phyloP scores from a whole-genome alignment of 768 basidiomycete species.

The Rhodosporidiobolus odoratus region DNA sequence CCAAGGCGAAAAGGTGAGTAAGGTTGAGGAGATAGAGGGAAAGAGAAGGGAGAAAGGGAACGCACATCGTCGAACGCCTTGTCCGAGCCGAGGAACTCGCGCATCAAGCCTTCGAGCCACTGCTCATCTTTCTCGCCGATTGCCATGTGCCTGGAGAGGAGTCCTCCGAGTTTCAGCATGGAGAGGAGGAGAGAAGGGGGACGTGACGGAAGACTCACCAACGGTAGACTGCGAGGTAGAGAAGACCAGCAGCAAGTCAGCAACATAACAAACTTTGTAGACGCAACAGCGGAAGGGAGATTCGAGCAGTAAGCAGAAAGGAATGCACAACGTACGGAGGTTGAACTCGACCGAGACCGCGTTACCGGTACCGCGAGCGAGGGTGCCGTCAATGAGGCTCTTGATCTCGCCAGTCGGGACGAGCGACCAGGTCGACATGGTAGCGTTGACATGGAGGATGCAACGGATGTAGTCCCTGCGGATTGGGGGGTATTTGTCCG shows the following conservation, averaged over 20 bases:
- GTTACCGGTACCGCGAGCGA: conserved; percentile 29
- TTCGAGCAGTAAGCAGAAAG: neutral
- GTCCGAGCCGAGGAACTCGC: conserved; percentile 32
- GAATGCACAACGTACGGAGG: conserved; percentile 7
- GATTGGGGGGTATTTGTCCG: neutral
- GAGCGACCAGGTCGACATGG: conserved; percentile 28
- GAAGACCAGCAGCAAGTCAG: neutral
- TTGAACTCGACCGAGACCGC: conserved; percentile 31
- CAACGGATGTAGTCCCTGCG: conserved; percentile 28
- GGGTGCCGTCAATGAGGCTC: neutral
- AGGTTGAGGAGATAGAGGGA: neutral
- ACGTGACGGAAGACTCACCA: neutral
- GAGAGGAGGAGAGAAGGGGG: conserved; percentile 42
- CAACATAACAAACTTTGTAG: too few species aligned
- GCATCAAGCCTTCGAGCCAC: conserved; percentile 52
- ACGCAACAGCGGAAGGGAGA: too few species aligned
- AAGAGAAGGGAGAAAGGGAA: neutral
- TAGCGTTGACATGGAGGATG: conserved; percentile 32
- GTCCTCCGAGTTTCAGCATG: too few species aligned
- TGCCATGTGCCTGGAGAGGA: conserved; percentile 42
- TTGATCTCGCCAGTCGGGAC: conserved; percentile 32
- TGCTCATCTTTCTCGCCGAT: conserved; percentile 45
- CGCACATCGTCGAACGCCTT: conserved; percentile 19
- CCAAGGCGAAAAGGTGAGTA: neutral
- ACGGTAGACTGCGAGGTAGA: conserved; percentile 17